phyloP scores from a whole-genome alignment of 2,329 filamentous ascomycete genomes.

The Hymenoscyphus repandus region DNA sequence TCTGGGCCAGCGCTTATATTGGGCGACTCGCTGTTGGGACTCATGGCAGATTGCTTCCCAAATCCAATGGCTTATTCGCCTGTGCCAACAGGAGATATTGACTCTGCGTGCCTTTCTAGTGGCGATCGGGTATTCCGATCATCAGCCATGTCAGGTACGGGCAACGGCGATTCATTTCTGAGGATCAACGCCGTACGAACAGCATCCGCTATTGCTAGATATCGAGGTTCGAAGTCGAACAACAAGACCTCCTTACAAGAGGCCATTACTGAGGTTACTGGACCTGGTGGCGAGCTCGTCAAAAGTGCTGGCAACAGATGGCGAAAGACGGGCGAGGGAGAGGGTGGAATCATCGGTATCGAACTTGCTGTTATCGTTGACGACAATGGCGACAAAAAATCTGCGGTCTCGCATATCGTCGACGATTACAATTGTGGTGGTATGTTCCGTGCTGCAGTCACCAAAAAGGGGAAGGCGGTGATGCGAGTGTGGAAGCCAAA shows the following conservation, averaged over 20 bases:
- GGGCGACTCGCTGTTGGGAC: conserved; percentile 38
- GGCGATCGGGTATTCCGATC: conserved; percentile 22
- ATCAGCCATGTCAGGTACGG: conserved; percentile 68
- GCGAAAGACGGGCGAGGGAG: conserved; percentile 69
- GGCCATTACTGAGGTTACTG: conserved; percentile 62
- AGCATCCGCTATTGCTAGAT: conserved; percentile 67
- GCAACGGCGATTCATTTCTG: conserved; percentile 85
- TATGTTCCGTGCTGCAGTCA: conserved; percentile 78
- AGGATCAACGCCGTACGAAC: conserved; percentile 66
- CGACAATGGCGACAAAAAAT: conserved; percentile 37
- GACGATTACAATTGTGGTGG: conserved; percentile 82
- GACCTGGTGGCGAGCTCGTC: conserved; percentile 67
- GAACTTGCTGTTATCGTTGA: conserved; percentile 50
- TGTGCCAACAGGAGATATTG: conserved; percentile 23
- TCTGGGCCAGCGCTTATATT: conserved; percentile 35
- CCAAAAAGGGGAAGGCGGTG: conserved; percentile 51
- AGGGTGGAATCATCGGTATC: conserved; percentile 82
- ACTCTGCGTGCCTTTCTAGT: conserved; percentile 27
- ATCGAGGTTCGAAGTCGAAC: conserved; percentile 30
- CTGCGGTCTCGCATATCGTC: conserved; percentile 49
- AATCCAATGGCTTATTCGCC: conserved; percentile 32
- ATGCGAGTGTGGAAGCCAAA: conserved; percentile 49
- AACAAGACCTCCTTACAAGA: conserved; percentile 40
- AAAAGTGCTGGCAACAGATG: conserved; percentile 69
- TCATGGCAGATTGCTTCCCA: conserved; percentile 58